These are phyloP conservation scores for Vitis hybrid DNA, from an alignment of 177 flowering plant genomes.

Conservation along the genomic window DNA sequence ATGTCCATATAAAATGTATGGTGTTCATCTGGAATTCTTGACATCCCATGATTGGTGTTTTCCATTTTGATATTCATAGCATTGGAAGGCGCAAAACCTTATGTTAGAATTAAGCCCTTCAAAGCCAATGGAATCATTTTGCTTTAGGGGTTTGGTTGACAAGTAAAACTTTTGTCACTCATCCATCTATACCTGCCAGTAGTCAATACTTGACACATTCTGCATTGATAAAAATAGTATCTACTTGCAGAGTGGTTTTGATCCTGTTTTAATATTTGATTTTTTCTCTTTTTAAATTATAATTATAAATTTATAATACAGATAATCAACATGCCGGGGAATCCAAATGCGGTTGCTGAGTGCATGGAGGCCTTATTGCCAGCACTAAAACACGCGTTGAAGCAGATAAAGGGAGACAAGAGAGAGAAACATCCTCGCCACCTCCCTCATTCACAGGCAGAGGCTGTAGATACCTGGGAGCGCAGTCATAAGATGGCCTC, in stretches of 20 bases:
- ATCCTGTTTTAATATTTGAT: not conserved
- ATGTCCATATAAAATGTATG: too few species aligned
- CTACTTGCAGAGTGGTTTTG: not conserved
- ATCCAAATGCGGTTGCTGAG: constrained; percentile 94
- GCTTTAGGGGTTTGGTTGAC: too few species aligned
- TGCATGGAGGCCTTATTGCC: constrained; percentile 89
- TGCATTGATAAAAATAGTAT: too few species aligned
- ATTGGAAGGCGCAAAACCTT: too few species aligned
- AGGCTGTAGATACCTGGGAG: constrained; percentile 64
- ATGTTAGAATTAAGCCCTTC: too few species aligned
- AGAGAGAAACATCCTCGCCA: constrained; percentile 90
- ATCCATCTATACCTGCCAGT: too few species aligned
- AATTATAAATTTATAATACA: constrained; percentile 13
- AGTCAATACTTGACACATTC: too few species aligned
- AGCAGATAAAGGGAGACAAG: constrained; percentile 82
- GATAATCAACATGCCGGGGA: constrained; percentile 99
- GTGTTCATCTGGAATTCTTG: too few species aligned
- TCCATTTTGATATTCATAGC: too few species aligned
- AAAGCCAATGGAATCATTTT: too few species aligned
- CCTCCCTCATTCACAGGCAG: constrained; percentile 70
- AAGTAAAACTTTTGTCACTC: too few species aligned
- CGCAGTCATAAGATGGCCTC: constrained; percentile 54
- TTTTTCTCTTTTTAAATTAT: not conserved
- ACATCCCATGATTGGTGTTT: too few species aligned
- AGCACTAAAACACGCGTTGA: constrained; percentile 81